Evolutionary conservation across 208 protist genomes (phyloP), one percentile per base, ranked within the genome.

Genomic region (Tritrichomonas foetus): DNA sequence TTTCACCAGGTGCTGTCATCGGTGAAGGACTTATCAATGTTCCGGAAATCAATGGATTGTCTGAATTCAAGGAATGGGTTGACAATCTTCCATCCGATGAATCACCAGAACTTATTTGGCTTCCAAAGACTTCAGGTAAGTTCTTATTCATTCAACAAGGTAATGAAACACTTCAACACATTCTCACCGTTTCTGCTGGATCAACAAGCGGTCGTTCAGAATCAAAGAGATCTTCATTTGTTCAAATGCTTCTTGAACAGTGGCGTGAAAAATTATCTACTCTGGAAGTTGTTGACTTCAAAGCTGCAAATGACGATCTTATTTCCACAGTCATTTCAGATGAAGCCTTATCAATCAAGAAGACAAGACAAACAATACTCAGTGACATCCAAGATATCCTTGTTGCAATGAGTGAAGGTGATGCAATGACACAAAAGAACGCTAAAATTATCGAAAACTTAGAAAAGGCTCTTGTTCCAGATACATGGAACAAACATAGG

Each of bases 61-160:
- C 53, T 9, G 47, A 89, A 57, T 89, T 89, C 16, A 53, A 89
- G n/a, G 44, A 89, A 27, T 89, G 78, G 78, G 78, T 89, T 57
- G 41, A 53, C 20, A 39, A 0, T 39, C 30, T 89, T 9, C 47
- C 78, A 39, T 13, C 9, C 22, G 47, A 89, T 57, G 78, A 89
- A 57, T 33, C 11, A 27, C 78, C 78, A 39, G 78, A 89, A 55
- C 13, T 89, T 53, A 27, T 89, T 57, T 89, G 47, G 9, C 30
- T 89, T 36, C 78, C 78, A 16, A 44, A 49, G 1, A 14, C 13
- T 16, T 39, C 25, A 13, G 78, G 78, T 14, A 89, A 89, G 39
- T 89, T 89, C 78, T 27, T 89, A 2, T 89, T 89, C 47, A 49
- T 89, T 53, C 78, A 89, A 30, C 41, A 53, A 44, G 78, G 78